Conservation (phyloP, 495 filamentous ascomycete genomes). For the Penicillium argentinense region DNA sequence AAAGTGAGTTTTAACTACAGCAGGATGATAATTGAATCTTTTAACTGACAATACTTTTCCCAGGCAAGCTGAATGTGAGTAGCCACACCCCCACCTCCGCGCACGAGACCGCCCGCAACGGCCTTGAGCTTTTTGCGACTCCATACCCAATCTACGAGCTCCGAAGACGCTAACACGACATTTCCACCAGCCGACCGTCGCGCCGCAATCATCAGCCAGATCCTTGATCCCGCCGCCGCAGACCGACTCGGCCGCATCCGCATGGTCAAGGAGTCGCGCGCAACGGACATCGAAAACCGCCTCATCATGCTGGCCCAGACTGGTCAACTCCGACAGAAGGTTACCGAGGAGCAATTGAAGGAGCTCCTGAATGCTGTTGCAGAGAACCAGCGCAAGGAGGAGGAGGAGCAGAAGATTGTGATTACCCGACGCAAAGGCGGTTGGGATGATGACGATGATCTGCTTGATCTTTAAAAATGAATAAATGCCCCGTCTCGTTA, state of each 20-base stretch:
- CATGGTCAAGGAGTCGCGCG: constrained; percentile 90
- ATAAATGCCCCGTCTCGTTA: neutral
- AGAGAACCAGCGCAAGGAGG: constrained; percentile 61
- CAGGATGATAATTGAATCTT: neutral
- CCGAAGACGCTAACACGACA: neutral
- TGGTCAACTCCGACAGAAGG: constrained; percentile 82
- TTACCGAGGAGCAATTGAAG: constrained; percentile 92
- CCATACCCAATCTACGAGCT: too few species aligned
- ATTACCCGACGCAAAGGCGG: constrained; percentile 79
- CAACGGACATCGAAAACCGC: constrained; percentile 85
- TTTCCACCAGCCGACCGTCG: constrained; percentile 48
- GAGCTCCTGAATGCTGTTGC: constrained; percentile 81
- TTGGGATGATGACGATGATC: constrained; percentile 85
- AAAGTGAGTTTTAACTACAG: constrained; percentile 42
- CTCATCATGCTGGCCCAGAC: constrained; percentile 87
- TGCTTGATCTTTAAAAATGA: constrained; percentile 57
- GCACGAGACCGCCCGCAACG: too few species aligned
- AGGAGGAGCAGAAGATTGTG: constrained; percentile 76
- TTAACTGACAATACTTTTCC: neutral
- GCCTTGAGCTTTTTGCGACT: too few species aligned
- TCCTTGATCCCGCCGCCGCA: constrained; percentile 89
- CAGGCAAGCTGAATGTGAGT: constrained; percentile 68
- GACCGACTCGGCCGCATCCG: constrained; percentile 93
- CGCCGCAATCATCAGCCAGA: constrained; percentile 78
- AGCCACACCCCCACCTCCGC: too few species aligned